Base-by-base conservation (phyloP, 768 basidiomycete species). In the Tulasnella sp. region DNA sequence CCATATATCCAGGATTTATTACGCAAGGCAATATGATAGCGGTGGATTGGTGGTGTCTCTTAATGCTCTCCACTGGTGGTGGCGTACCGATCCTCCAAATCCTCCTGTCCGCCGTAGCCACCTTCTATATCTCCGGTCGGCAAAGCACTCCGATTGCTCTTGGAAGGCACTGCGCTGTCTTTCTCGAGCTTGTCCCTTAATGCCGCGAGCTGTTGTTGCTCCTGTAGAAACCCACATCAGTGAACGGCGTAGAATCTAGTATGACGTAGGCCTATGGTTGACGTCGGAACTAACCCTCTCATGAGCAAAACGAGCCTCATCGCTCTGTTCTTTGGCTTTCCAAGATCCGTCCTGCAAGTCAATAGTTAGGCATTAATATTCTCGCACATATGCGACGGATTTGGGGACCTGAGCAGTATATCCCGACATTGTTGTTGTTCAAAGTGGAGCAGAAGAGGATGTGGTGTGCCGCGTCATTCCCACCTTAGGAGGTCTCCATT, bases 21-120 rank as follows among this genome's bases (percentile, higher is more conserved):
- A 40, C 40, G 11, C 40, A 40, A 40, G 40, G 1, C 40, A 40
- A 9, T 9, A 40, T 40, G 8, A 3, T 15, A 9, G 11, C 12
- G 8, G 40, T 40, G 40, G 11, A 15, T 15, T 40, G 34, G 22
- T 14, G 37, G n/a, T 39, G 39, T 17, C 15, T 31, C 25, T 29
- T 37, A 78, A 45, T 70, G 76, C 54, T 78, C 77, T 15, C 76
- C 77, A 64, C 58, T 42, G 29, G 77, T 78, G 4, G 77, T 77
- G 31, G 76, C 75, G 45, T 77, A 78, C 9, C 77, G 76, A 76
- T 77, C 77, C 54, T 78, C 77, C 9, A 77, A 58, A 25, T 70
- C 77, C 68, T 78, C 77, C 39, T 78, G 77, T 6, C 77, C 76
- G 15, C 76, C 77, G 25, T 12, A 78, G 5, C 77, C 76, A 14